Evolutionary conservation across 352 stramenopile species (phyloP), one percentile per base, ranked within the genome.

Genomic region (Pythium pectinolyticum): DNA sequence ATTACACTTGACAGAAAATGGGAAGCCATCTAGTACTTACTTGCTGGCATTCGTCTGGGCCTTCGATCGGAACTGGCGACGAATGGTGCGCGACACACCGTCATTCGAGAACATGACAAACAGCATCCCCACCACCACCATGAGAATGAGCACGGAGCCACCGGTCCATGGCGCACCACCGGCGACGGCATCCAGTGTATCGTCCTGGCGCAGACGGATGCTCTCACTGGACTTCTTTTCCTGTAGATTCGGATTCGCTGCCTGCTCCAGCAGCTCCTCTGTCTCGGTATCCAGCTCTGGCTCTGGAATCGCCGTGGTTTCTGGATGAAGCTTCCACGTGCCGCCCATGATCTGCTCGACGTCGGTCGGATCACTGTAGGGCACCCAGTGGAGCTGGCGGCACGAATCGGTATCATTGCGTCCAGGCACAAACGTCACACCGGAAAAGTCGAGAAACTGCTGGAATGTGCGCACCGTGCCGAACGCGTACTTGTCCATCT

Each of bases 71-170:
- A 79, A 82, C 66, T 70, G 58, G 53, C 67, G 74, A 28, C 83
- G 83, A 41, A 90, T 81, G 22, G 58, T 66, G 20, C 72, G 66
- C 32, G 82, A 93, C 30, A 84, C 58, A 20, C 70, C 64, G 62
- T 94, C 82, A 62, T 89, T 94, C 37, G 84, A 90, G 59, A 84
- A 67, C 49, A 67, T 69, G 22, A 94, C 74, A 47, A 94, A 80
- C 12, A 86, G 27, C 20, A 78, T 65, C n/a, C 73, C 75, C 2
- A 90, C 61, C 25, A 85, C 66, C 30, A 90, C 53, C 25, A 89
- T 20, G 47, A 92, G 72, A 35, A 90, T 60, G 67, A 79, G 73
- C 47, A 89, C 52, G 25, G 74, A 73, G 39, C 75, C 66, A 35
- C 67, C 65, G 31, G 40, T 61, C 49, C 57, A 54, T 47, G 57